Evolutionary conservation across 2,329 filamentous ascomycete species (phyloP).

Genomic region (Didymella glomerata): DNA sequence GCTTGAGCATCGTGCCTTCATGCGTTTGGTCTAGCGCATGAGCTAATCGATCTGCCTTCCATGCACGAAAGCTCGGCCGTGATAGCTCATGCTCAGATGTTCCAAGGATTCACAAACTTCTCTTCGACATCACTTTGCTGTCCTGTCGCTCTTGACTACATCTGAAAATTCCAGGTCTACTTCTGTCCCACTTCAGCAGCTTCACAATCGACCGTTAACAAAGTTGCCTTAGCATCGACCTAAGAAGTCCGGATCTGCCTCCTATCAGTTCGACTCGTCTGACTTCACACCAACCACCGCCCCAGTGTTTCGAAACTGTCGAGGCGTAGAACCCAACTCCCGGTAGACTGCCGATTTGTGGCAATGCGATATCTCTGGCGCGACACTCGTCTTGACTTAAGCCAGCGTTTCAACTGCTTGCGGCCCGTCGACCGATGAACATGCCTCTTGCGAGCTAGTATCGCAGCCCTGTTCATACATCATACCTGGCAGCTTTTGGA

Average conservation of each 20-base stretch:
- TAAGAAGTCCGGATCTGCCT: constrained; percentile 8
- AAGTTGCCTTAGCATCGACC: not conserved
- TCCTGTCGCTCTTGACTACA: not conserved
- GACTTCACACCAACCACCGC: not conserved
- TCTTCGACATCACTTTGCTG: not conserved
- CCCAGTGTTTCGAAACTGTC: constrained; percentile 9
- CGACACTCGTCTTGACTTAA: constrained; percentile 5
- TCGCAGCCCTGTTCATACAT: not conserved
- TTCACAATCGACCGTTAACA: not conserved
- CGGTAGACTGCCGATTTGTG: constrained; percentile 3
- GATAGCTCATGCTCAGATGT: not conserved
- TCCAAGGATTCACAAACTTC: not conserved
- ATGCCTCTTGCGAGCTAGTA: constrained; percentile 6
- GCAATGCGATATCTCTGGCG: constrained; percentile 7
- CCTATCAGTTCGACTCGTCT: constrained; percentile 10
- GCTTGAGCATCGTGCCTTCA: constrained; percentile 14
- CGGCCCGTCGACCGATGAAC: constrained; percentile 4
- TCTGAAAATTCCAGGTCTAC: not conserved
- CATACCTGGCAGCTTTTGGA: constrained; percentile 1
- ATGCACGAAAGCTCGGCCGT: constrained; percentile 7
- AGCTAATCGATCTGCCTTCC: constrained; percentile 5
- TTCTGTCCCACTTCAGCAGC: not conserved
- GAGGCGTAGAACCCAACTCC: not conserved
- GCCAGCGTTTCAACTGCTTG: constrained; percentile 3
- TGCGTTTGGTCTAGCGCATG: constrained; percentile 9